Conservation (phyloP, 331 rosid species). For the Rhamnella rubrinervis region DNA sequence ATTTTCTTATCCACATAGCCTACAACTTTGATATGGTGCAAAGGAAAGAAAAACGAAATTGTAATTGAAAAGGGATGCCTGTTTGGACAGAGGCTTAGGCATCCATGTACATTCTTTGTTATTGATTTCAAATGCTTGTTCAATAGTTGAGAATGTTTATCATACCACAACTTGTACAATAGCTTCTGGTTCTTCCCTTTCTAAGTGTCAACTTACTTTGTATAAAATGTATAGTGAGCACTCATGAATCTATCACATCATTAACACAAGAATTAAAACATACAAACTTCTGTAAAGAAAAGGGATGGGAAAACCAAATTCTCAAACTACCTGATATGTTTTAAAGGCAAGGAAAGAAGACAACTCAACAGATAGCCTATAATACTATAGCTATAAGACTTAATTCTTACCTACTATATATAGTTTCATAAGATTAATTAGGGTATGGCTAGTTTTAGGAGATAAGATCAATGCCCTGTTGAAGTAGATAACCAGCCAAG, state of each 20-base stretch:
- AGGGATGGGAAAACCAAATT: not conserved
- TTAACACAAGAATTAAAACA: slow-evolving; percentile 9
- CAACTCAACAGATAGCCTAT: not conserved
- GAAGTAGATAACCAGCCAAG: slow-evolving; percentile 44
- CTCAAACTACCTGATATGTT: not conserved
- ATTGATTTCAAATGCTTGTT: not conserved
- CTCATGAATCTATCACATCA: slow-evolving; percentile 1
- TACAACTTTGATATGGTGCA: not conserved
- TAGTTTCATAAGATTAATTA: not conserved
- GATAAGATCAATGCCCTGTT: slow-evolving; percentile 50
- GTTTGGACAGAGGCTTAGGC: no score
- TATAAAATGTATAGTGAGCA: not conserved
- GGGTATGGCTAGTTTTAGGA: slow-evolving; percentile 21
- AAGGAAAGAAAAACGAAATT: not conserved
- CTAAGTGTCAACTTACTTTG: not conserved
- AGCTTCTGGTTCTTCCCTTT: not conserved
- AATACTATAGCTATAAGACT: not conserved
- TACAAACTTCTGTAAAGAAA: not conserved
- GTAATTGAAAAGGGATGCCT: no score
- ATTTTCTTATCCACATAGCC: no score
- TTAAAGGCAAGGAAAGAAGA: no score
- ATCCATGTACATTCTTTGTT: no score
- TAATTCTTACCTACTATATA: not conserved
- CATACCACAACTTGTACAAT: not conserved
- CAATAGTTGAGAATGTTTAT: not conserved